Base-by-base conservation (phyloP, 2,329 filamentous ascomycete species). In the Aphanoascus verrucosus region DNA sequence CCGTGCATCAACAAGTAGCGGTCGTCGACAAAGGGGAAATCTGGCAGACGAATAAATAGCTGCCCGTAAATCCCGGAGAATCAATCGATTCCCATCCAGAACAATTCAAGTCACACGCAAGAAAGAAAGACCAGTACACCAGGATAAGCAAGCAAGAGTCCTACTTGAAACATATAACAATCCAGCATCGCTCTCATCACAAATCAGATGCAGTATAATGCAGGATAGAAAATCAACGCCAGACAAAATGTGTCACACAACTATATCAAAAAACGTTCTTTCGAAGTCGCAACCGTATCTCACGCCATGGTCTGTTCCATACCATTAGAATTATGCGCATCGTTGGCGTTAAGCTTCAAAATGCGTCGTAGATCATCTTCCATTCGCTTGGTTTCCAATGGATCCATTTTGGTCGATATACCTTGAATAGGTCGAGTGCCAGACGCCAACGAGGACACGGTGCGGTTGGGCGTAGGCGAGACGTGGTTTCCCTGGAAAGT, bases 321-420 rank as follows among this genome's bases (percentile, higher is more conserved):
- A 19, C 63, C 62, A 50, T 58, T 64, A 3, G 63, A 55, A 37
- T 62, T 58, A 48, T 68, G 60, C 19, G 62, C 60, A 20, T 63
- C 53, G 32, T 61, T 58, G 38, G 63, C 62, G 60, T 70, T 67
- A 52, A 76, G 63, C 54, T 75, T 75, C 62, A 76, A 58, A 32
- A 75, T 72, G 31, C 72, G 66, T 31, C 72, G 69, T 51, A 76
- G 60, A 62, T 75, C 72, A 61, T 75, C 72, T 58, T 75, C 73
- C 61, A 75, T 72, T 51, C 70, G 65, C 59, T 71, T 71, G 3
- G 69, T 70, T 55, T 72, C 72, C 23, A 65, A 45, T 23, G 65
- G 59, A 42, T 63, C 62, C 7, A 60, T 46, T 42, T 44, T 53
- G 20, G 63, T 52, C 23, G 63, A 58, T 49, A 51, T 14, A 9